These are phyloP conservation scores for Sedum album DNA, from an alignment of 164 flowering plant genomes.

Conservation along the genomic window DNA sequence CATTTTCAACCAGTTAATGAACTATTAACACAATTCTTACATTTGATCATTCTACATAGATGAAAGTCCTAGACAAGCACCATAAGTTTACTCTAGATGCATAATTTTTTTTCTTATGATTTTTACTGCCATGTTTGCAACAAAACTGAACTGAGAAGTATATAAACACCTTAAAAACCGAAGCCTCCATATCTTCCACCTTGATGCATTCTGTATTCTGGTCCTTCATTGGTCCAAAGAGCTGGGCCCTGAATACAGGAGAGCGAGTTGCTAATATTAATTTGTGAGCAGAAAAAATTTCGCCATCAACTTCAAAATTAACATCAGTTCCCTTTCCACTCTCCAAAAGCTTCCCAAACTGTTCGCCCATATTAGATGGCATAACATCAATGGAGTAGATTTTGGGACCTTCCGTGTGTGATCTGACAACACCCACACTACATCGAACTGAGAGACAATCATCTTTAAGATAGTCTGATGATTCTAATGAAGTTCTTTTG, in stretches of 20 bases:
- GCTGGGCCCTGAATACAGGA: not conserved
- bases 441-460: not conserved
- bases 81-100: no score
- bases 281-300: not conserved
- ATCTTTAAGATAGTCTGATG: not conserved
- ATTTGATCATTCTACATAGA: no score
- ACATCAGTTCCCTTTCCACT: not conserved
- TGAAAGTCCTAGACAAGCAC: no score
- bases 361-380: not conserved
- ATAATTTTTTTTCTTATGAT: not conserved
- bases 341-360: not conserved
- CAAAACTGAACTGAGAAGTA: not conserved
- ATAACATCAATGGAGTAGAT: not conserved
- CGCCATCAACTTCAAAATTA: not conserved
- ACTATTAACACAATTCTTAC: no score
- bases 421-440: not conserved
- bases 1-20: no score
- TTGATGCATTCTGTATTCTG: not conserved
- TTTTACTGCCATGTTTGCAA: not conserved
- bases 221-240: not conserved
- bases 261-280: not conserved
- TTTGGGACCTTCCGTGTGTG: not conserved
- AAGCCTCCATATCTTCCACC: constrained; percentile 33
- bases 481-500: not conserved
- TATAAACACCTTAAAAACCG: not conserved